phyloP scores from a whole-genome alignment of 2,329 filamentous ascomycete genomes.

The Alternaria angustiovoidea region DNA sequence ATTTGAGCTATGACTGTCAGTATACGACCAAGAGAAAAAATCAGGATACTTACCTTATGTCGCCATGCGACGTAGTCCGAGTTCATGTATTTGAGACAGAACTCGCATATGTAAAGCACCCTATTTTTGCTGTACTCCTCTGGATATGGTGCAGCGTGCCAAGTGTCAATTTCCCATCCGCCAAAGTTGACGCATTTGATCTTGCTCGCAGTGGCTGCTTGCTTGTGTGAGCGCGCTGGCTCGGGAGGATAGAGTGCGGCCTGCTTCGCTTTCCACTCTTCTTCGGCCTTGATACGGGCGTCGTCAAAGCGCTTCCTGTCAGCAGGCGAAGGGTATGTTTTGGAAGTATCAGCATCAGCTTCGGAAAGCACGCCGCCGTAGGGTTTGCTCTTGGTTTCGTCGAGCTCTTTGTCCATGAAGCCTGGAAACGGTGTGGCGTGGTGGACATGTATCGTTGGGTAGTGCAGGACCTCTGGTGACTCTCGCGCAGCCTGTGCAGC shows the following conservation, averaged over 20 bases:
- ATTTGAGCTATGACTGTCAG: constrained; percentile 68
- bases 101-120: constrained; percentile 98
- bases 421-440: constrained; percentile 86
- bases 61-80: constrained; percentile 98
- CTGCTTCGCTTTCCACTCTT: constrained; percentile 81
- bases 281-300: constrained; percentile 88
- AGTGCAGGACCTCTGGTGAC: constrained; percentile 59
- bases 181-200: constrained; percentile 99
- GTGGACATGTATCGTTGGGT: constrained; percentile 67
- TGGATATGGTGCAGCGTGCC: constrained; percentile 97
- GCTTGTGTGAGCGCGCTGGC: constrained; percentile 66
- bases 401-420: constrained; percentile 86
- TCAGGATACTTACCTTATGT: constrained; percentile 70
- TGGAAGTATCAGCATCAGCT: constrained; percentile 86
- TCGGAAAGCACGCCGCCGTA: constrained; percentile 94
- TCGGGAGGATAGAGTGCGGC: constrained; percentile 71
- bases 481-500: constrained; percentile 53
- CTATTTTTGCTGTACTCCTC: constrained; percentile 98
- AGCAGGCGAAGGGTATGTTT: constrained; percentile 79
- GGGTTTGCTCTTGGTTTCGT: constrained; percentile 89
- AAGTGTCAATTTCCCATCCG: constrained; percentile 97
- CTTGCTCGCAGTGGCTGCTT: constrained; percentile 87
- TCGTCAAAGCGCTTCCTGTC: constrained; percentile 90
- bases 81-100: constrained; percentile 99
- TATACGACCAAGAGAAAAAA: neutral